Evolutionary conservation across 2,329 filamentous ascomycete genomes (phyloP).

Genomic region (Neopestalotiopsis sp.): DNA sequence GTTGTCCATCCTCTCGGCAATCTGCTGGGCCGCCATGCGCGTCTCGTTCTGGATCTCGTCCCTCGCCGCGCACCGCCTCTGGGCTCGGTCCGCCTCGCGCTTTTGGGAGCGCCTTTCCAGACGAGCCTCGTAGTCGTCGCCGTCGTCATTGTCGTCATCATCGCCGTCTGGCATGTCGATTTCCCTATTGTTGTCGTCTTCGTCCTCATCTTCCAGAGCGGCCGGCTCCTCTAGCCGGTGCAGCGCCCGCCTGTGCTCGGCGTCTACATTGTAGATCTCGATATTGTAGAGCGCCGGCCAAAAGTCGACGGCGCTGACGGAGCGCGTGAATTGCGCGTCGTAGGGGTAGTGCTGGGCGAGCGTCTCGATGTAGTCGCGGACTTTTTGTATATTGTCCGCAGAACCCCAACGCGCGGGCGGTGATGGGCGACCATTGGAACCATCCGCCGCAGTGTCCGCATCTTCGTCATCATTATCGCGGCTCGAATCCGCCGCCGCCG

Average conservation of each 20-base stretch:
- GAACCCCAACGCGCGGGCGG: constrained; percentile 45
- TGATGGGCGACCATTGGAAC: neutral
- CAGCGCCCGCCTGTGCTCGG: constrained; percentile 57
- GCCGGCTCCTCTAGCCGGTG: constrained; percentile 38
- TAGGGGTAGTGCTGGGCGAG: constrained; percentile 80
- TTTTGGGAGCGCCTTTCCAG: constrained; percentile 21
- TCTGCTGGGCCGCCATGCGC: constrained; percentile 62
- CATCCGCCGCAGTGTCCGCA: constrained; percentile 20
- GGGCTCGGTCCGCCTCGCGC: constrained; percentile 4
- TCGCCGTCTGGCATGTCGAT: constrained; percentile 16
- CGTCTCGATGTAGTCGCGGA: constrained; percentile 73
- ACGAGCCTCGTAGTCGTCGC: constrained; percentile 8
- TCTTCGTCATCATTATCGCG: constrained; percentile 18
- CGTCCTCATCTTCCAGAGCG: constrained; percentile 27
- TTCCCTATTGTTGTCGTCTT: constrained; percentile 22
- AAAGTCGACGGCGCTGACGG: constrained; percentile 74
- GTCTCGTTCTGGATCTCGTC: constrained; percentile 56
- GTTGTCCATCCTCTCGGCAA: constrained; percentile 74
- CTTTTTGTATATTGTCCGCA: constrained; percentile 49
- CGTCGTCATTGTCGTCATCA: constrained; percentile 16
- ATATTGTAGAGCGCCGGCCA: constrained; percentile 81
- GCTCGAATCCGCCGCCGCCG: too few relatives aligned
- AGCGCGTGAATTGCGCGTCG: constrained; percentile 63
- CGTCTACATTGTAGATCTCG: constrained; percentile 78
- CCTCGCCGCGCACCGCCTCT: constrained; percentile 34